Base-by-base conservation (phyloP, 257 asterid genomes). In the Lavandula angustifolia region DNA sequence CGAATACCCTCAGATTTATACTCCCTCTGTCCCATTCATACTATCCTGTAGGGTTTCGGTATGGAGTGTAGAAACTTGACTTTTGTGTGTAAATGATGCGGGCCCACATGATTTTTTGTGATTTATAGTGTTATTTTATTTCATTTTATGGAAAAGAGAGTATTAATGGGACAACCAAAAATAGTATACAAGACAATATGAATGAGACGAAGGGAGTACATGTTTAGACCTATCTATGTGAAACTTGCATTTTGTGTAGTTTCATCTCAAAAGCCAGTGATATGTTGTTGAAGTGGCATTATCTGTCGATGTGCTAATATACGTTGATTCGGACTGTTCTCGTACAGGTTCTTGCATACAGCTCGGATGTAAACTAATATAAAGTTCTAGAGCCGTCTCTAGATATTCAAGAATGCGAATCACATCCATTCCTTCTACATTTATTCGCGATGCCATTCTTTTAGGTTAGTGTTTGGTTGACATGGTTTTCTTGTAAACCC, bases 281-380 rank as follows among this genome's bases (percentile, higher is more conserved):
- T 58, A 8, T 60, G 14, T 62, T 44, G 22, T 22, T 11, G 74
- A 31, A 10, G 35, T 29, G 32, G 8, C 51, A 35, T 34, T 43
- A 66, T 33, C 46, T 34, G 55, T 55, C 54, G 32, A 46, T 33
- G 64, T 4, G 57, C 29, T 72, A 13, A 51, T 42, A 52, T 56
- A 58, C 35, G 53, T 53, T 54, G 69, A 41, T 34, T 33, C 32
- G 8, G 22, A 13, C 22, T 9, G 60, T 48, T 59, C 63, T 27
- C 41, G 31, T 70, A 34, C 70, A 70, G 80, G 64, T 60, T 70
- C 70, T 53, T 42, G 35, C 33, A 60, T 47, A 60, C 55, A 43
- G 67, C 47, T 47, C 22, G 56, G 67, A 17, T 57, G 46, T 48
- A 57, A 41, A 18, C 55, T 6, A 7, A 35, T 66, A 71, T 71